Evolutionary conservation across 2,329 filamentous ascomycete species (phyloP).

Genomic region (Fusarium beomiforme): DNA sequence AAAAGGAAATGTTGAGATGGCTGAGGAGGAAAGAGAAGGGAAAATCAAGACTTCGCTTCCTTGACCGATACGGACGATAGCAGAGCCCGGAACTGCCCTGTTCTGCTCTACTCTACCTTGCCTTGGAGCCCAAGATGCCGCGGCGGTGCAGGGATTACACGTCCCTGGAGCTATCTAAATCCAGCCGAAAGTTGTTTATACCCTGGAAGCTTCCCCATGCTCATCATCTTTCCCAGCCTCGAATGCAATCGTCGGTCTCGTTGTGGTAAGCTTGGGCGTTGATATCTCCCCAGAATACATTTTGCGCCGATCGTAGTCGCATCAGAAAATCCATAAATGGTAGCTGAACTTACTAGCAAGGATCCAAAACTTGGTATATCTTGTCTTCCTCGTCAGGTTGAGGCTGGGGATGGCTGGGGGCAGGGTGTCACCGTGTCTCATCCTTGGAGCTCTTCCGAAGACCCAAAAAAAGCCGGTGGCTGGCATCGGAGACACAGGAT

Average conservation of each 20-base stretch:
- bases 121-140: conserved; percentile 15
- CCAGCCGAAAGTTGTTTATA: conserved; percentile 9
- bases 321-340: conserved; percentile 12
- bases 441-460: conserved; percentile 14
- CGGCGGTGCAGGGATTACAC: conserved; percentile 24
- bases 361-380: conserved; percentile 30
- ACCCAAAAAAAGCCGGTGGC: conserved; percentile 36
- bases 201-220: conserved; percentile 17
- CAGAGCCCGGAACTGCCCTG: conserved; percentile 18
- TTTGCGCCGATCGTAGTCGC: conserved; percentile 21
- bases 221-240: conserved; percentile 28
- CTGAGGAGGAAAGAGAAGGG: conserved; percentile 16
- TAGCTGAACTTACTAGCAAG: conserved; percentile 27
- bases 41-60: conserved; percentile 20
- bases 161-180: conserved; percentile 21
- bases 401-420: conserved; percentile 40
- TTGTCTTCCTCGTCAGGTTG: conserved; percentile 21
- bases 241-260: neutral
- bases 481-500: conserved; percentile 35
- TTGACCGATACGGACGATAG: conserved; percentile 18
- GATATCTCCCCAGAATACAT: conserved; percentile 16
- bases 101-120: conserved; percentile 4
- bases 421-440: conserved; percentile 28
- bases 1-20: conserved; percentile 7
- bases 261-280: conserved; percentile 6